phyloP scores from a whole-genome alignment of 2,329 filamentous ascomycete genomes.

The Cordyceps farinosa region DNA sequence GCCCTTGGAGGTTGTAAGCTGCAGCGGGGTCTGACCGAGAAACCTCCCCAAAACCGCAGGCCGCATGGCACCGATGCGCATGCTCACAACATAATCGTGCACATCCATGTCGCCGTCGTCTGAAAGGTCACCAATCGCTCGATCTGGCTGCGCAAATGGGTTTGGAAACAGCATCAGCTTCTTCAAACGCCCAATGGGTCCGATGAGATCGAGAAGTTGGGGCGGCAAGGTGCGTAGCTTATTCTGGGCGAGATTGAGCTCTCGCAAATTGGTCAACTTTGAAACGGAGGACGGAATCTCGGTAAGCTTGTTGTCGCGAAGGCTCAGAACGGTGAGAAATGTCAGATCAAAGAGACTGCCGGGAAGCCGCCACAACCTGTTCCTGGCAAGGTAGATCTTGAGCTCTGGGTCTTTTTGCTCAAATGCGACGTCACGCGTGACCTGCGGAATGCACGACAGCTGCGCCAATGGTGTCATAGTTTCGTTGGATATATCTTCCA shows the following conservation, averaged over 20 bases:
- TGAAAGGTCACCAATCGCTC: conserved; percentile 15
- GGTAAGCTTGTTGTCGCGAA: conserved; percentile 60
- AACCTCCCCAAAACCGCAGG: conserved; percentile 17
- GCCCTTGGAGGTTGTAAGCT: conserved; percentile 15
- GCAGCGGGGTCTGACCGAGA: conserved; percentile 6
- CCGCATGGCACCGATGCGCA: background rate
- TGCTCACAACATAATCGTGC: conserved; percentile 14
- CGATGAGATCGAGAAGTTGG: conserved; percentile 58
- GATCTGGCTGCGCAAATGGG: conserved; percentile 50
- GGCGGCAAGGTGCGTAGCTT: conserved; percentile 56
- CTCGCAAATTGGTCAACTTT: conserved; percentile 54
- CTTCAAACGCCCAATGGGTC: conserved; percentile 41
- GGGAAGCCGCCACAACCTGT: conserved; percentile 55
- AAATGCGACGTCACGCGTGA: conserved; percentile 56
- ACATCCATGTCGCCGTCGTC: conserved; percentile 16
- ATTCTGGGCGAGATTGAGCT: conserved; percentile 66
- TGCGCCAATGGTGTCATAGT: conserved; percentile 55
- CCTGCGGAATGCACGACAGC: conserved; percentile 51
- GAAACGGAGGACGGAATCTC: conserved; percentile 59
- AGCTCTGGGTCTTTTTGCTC: conserved; percentile 55
- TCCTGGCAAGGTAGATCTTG: conserved; percentile 59
- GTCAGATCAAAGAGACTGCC: conserved; percentile 58
- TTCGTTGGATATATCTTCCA: conserved; percentile 53
- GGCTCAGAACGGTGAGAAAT: conserved; percentile 60
- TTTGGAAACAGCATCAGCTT: conserved; percentile 60